Conservation (phyloP, 305 asterid species). For the Ilex paraguariensis region DNA sequence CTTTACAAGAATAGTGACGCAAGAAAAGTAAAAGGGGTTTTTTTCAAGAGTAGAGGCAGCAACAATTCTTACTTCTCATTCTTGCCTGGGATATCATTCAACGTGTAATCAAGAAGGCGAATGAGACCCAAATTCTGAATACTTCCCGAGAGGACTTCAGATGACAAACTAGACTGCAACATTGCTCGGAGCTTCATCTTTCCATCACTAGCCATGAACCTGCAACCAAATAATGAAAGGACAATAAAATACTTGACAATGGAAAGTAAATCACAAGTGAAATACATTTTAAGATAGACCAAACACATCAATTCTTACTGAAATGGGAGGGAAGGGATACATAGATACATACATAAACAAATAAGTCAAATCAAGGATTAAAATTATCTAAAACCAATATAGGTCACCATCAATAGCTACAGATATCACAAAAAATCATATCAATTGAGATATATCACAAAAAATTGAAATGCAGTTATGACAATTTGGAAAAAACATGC, state of each 20-base stretch:
- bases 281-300: neutral
- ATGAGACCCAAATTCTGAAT: constrained; percentile 78
- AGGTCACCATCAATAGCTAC: no score
- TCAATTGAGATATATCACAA: no score
- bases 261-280: neutral
- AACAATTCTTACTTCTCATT: constrained; percentile 46
- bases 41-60: neutral
- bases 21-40: neutral
- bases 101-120: constrained; percentile 57
- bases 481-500: no score
- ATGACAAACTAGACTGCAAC: constrained; percentile 51
- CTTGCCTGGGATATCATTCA: constrained; percentile 68
- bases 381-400: no score
- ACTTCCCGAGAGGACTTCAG: constrained; percentile 60
- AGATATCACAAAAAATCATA: no score
- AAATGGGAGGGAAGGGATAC: no score
- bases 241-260: neutral
- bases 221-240: constrained; percentile 12
- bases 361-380: no score
- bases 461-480: no score
- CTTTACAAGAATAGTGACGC: neutral
- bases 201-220: constrained; percentile 77
- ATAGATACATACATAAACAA: neutral
- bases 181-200: constrained; percentile 56
- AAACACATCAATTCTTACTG: neutral